Evolutionary conservation across 106 monocot genomes (phyloP), one percentile per base, ranked within the genome.

Genomic region (Dendrobium catenatum): DNA sequence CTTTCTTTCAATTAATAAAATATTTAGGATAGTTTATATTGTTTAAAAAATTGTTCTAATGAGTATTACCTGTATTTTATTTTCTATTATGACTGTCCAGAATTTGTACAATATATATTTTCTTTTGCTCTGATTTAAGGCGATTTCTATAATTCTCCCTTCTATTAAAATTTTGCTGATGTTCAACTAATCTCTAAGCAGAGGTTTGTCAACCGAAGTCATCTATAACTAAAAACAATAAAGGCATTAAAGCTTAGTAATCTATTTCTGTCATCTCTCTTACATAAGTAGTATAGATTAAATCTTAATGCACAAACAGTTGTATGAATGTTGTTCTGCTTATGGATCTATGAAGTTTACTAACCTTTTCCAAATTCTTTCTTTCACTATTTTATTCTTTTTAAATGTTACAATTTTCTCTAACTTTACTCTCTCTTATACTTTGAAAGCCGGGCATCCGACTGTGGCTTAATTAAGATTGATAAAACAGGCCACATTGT

Each of bases 391-490:
- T 70, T 41, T 74, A 74, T 0, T 74, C 4, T n/a, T 3, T 51
- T 51, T 51, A 51, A 51, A 43, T 43, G 74, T 20, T 70, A 3
- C 13, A 42, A 74, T 8, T 43, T 44, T 49, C 26, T 76, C 49
- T 24, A 76, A 47, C 22, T 43, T 44, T 13, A 19, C 43, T 75
- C 18, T 82, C 55, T 48, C 46, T 22, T 70, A 29, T 70, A 33
- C 33, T 70, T 74, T 42, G 44, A 77, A 79, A 98, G 97, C 78
- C 94, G 93, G 9, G 97, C 97, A 80, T 98, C 97, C 67, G 92
- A 94, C 70, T 93, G 84, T 78, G 97, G 97, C 81, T 83, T 98
- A 77, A 84, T 98, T 85, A 95, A 91, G 89, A 87, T 98, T 44
- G 91, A 92, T 80, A 88, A 87, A 55, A 70, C 79, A 4, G 97